Conservation (phyloP, 495 filamentous ascomycete genomes). For the Penicillium silybi region DNA sequence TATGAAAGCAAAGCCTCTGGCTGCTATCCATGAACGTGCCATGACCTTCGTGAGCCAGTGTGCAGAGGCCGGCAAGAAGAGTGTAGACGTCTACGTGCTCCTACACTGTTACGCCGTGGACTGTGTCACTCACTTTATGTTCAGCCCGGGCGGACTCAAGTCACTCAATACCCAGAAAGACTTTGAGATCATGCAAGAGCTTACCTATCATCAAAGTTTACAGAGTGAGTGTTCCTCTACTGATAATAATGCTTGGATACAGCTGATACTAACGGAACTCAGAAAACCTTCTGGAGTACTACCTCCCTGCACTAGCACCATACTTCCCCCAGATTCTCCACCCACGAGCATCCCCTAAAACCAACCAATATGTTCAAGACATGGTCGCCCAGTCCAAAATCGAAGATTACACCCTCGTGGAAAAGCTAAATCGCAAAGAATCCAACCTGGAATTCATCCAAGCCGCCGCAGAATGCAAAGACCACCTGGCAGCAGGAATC, state of each 20-base stretch:
- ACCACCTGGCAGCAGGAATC: conserved; percentile 56
- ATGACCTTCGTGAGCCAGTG: conserved; percentile 50
- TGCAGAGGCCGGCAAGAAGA: conserved; percentile 28
- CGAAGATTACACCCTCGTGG: conserved; percentile 27
- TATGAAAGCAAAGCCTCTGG: conserved; percentile 46
- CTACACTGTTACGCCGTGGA: conserved; percentile 64
- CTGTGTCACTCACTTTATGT: conserved; percentile 61
- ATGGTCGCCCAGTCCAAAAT: conserved; percentile 21
- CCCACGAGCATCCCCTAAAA: conserved; percentile 26
- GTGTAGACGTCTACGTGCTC: conserved; percentile 55
- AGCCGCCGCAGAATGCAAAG: conserved; percentile 45
- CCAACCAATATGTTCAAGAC: conserved; percentile 29
- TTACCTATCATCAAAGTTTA: conserved; percentile 61
- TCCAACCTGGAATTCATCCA: conserved; percentile 23
- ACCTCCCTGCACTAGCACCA: conserved; percentile 22
- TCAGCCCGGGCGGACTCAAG: conserved; percentile 56
- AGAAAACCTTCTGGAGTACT: conserved; percentile 30
- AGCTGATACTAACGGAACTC: conserved; percentile 31
- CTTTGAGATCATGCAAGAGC: conserved; percentile 59
- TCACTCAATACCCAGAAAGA: conserved; percentile 49
- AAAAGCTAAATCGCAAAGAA: conserved; percentile 31
- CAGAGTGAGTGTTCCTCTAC: conserved; percentile 41
- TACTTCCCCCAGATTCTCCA: conserved; percentile 26
- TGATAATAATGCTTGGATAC: neutral
- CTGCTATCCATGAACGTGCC: conserved; percentile 52